Evolutionary conservation across 2,329 filamentous ascomycete species (phyloP), one percentile per base, ranked within the genome.

Genomic region (Diaporthe helianthi): DNA sequence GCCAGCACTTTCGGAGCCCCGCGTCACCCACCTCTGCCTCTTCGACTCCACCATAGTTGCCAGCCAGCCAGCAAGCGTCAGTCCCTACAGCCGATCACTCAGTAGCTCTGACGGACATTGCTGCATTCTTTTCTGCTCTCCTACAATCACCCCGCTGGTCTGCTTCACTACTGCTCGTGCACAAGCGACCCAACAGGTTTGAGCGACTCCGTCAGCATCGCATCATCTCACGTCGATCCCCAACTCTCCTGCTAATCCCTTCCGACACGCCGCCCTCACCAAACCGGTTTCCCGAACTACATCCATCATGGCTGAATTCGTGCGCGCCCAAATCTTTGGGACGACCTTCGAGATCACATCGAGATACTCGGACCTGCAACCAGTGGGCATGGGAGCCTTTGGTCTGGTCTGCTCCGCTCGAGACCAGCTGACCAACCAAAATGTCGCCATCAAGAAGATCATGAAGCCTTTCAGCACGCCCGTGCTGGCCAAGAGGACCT

Each of bases 391-490:
- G 96, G 96, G 96, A 78, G 96, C 96, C 72, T 99, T 99, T 82
- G 96, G 96, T 73, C 89, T 99, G 72, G 96, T 99, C 76, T 99
- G 96, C 83, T 98, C 96, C 73, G 96, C 96, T 69, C 95, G 94
- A 83, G 96, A 99, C 81, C 94, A 98, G 85, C 93, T 99, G 82
- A 98, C 96, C 71, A 93, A 89, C 80, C 94, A 98, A 82, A 94
- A 94, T 82, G 96, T 99, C 72, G 96, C 96, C 70, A 94, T 99
- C 80, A 99, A 99, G 89, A 99, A 99, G 89, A 99, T 99, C 79
- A 98, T 99, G 95, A 99, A 98, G 86, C 96, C 96, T 12, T 99
- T 99, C 83, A 98, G 94, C 86, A 99, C 96, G n/a, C 94, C 96
- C 1, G 96, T 99, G 70, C 87, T 99, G 58, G 96, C 96, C 70